A percentile compares a stretch with the other conserved stretches of the same genome.
Evolutionary conservation across 2,329 filamentous ascomycete species (phyloP).

Genomic region (Tolypocladium pustulatum): DNA sequence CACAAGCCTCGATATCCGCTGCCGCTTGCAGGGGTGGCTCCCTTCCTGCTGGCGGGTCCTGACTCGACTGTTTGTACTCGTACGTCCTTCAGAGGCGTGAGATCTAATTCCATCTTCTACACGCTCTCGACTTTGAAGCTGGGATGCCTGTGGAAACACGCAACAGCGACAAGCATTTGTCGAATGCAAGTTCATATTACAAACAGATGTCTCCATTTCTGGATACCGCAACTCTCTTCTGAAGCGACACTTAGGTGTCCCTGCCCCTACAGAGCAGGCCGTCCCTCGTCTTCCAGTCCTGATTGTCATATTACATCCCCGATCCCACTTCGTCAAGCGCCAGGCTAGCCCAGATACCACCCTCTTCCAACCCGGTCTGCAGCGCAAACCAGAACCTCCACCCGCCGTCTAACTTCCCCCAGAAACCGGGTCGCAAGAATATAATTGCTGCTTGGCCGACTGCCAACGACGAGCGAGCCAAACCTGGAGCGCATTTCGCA

Average conservation of each 20-base stretch:
- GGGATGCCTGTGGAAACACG: neutral
- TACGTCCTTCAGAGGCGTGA: constrained; percentile 2
- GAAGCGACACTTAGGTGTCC: neutral
- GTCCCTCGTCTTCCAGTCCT: neutral
- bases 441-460: neutral
- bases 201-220: neutral
- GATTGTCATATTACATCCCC: constrained; percentile 8
- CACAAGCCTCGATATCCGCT: constrained; percentile 4
- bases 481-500: neutral
- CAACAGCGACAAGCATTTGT: neutral
- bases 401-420: neutral
- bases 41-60: constrained; percentile 4
- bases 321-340: constrained; percentile 7
- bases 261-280: neutral
- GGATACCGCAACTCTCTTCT: neutral
- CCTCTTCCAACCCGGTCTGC: constrained; percentile 3
- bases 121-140: neutral
- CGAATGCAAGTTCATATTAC: neutral
- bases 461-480: neutral
- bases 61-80: constrained; percentile 4
- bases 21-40: constrained; percentile 2
- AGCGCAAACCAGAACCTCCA: neutral
- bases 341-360: constrained; percentile 7
- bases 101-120: neutral
- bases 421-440: neutral